Evolutionary conservation across 2,329 filamentous ascomycete species (phyloP), one percentile per base, ranked within the genome.

Genomic region (Corynespora cassiicola): DNA sequence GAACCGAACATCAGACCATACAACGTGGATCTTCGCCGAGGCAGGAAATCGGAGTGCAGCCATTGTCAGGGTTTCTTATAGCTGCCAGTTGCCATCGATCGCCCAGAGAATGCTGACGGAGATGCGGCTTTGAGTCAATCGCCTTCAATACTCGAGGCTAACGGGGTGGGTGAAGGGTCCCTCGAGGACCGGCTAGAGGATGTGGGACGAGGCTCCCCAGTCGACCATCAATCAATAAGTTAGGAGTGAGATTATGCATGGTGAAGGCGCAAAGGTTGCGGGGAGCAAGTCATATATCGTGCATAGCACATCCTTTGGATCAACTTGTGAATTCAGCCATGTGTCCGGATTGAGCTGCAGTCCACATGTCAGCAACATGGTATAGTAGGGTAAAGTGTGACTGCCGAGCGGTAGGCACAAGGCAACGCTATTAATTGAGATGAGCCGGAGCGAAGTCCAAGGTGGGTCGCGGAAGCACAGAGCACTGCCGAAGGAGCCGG

Each of bases 401-500:
- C 44, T 47, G 44, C 44, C 44, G 44, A 43, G 15, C 15, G 23
- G 34, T 39, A 18, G 23, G 25, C 16, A 33, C 25, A 21, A 30
- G 28, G 26, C 18, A 30, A 33, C 32, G 27, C 29, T 36, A 47
- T 40, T 33, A 39, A 36, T 21, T 25, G 26, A 44, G 30, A 45
- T 44, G 40, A 45, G 16, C 23, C 24, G 25, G 20, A 34, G 36
- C 24, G 32, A 15, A 31, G 27, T 27, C 30, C 36, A 24, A 28
- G 31, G 36, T 20, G 32, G 21, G 39, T 24, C 35, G 28, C 43
- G 35, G 39, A 34, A 29, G 11, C 29, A 25, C 27, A 38, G 26
- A 26, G 37, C 31, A 25, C 19, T 42, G 39, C 44, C 40, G 40
- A 45, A 45, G 19, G 34, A 45, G 35, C 40, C 45, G 45, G 30